Evolutionary conservation across 129 eudicot species (phyloP).

Genomic region (Tagetes erecta): DNA sequence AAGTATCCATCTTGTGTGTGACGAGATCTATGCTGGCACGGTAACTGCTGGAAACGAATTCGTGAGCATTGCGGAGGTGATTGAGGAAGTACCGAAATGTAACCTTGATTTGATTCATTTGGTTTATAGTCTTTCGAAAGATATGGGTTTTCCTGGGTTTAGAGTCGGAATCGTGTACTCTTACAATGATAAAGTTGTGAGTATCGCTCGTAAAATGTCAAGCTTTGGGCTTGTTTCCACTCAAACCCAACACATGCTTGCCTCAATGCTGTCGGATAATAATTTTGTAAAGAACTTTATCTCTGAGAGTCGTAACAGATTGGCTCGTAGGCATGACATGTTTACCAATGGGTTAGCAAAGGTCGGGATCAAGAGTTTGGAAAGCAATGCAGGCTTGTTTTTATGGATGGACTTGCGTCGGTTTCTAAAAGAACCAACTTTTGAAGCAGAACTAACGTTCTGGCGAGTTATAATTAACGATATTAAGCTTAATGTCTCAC

Average conservation of each 20-base stretch:
- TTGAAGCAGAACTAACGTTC: constrained; percentile 45
- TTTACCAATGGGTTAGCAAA: constrained; percentile 51
- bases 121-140: constrained; percentile 62
- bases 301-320: constrained; percentile 37
- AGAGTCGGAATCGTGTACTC: constrained; percentile 68
- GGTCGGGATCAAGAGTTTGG: constrained; percentile 45
- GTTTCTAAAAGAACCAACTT: constrained; percentile 42
- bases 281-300: constrained; percentile 43
- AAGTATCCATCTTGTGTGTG: constrained; percentile 58
- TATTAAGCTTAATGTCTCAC: constrained; percentile 57
- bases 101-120: constrained; percentile 51
- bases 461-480: constrained; percentile 49
- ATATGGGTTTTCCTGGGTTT: constrained; percentile 69
- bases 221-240: constrained; percentile 67
- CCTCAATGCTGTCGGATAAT: constrained; percentile 52
- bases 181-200: constrained; percentile 55
- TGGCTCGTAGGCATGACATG: constrained; percentile 41
- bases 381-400: constrained; percentile 56
- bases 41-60: constrained; percentile 34
- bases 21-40: constrained; percentile 62
- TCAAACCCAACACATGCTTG: constrained; percentile 56
- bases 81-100: constrained; percentile 31
- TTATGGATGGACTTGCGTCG: constrained; percentile 65
- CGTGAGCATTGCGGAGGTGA: constrained; percentile 57
- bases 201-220: constrained; percentile 57